phyloP scores from a whole-genome alignment of 306 rosid genomes.

The Sechiopsis laciniata region DNA sequence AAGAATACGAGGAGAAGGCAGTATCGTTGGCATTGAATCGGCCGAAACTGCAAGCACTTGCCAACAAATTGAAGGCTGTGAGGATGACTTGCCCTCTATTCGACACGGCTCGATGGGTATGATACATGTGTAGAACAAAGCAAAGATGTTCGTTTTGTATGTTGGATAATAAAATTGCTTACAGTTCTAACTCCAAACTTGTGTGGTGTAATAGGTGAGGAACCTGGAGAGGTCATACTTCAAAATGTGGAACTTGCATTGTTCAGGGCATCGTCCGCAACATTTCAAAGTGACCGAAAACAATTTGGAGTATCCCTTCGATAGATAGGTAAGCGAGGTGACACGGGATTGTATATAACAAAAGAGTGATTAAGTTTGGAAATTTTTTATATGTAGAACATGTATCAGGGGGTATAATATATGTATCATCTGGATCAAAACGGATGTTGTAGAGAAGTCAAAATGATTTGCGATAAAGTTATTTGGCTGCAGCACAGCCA shows the following conservation, averaged over 20 bases:
- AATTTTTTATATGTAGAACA: not conserved
- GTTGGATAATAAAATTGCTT: not conserved
- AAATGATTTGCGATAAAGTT: conserved; percentile 8
- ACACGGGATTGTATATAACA: conserved; percentile 39
- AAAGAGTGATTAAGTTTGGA: conserved; percentile 9
- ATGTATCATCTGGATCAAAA: not conserved
- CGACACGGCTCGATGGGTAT: conserved; percentile 89
- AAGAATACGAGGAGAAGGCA: conserved; percentile 91
- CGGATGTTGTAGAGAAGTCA: conserved; percentile 5
- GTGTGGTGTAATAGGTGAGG: conserved; percentile 29
- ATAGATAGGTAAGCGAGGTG: conserved; percentile 25
- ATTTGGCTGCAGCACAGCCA: conserved; percentile 14
- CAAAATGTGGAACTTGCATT: conserved; percentile 52
- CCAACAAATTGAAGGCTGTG: conserved; percentile 66
- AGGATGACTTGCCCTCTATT: conserved; percentile 89
- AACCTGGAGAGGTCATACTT: conserved; percentile 41
- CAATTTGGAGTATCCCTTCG: conserved; percentile 34
- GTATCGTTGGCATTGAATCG: conserved; percentile 75
- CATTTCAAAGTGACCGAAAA: conserved; percentile 43
- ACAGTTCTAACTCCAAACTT: not conserved
- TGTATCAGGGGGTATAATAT: conserved; percentile 11
- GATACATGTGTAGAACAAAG: no score
- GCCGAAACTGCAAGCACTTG: conserved; percentile 65
- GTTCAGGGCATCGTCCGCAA: conserved; percentile 40
- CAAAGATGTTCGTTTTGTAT: not conserved